Percentiles rank a stretch among this genome's conserved stretches.
These are phyloP conservation scores for Clitoria ternatea DNA, from an alignment of 306 rosid species.

Conservation along the genomic window DNA sequence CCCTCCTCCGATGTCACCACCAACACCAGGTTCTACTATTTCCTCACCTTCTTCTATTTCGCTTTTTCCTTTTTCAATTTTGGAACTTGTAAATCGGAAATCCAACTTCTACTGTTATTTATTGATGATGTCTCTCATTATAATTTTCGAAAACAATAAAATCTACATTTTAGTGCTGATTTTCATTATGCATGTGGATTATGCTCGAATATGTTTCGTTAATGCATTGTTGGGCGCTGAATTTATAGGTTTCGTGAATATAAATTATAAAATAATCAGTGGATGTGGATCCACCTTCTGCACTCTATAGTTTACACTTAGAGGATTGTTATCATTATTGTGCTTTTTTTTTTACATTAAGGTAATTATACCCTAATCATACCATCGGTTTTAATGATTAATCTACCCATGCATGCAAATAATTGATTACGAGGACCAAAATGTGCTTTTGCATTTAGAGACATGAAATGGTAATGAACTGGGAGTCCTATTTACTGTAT, in stretches of 20 bases:
- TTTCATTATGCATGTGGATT: no score
- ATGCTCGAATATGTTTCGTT: no score
- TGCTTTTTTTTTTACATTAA: not conserved
- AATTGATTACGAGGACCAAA: not conserved
- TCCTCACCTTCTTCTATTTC: not conserved
- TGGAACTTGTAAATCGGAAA: not conserved
- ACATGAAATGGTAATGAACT: not conserved
- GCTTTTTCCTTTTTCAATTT: not conserved
- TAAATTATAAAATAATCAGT: not conserved
- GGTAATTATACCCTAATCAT: no score
- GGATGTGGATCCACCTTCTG: not conserved
- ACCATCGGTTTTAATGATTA: no score
- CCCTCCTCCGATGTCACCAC: no score
- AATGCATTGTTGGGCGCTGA: no score
- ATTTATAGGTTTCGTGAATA: not conserved
- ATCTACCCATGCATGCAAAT: not conserved
- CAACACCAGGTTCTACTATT: slow-evolving; percentile 19
- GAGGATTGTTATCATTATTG: not conserved
- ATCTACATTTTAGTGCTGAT: no score
- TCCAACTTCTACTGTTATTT: not conserved
- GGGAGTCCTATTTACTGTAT: not conserved
- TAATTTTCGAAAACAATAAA: no score
- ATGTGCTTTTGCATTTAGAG: not conserved
- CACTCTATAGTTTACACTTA: not conserved
- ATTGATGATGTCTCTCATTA: no score